A percentile compares a stretch with the other conserved stretches of the same genome.
Evolutionary conservation across 805 yeast genomes (phyloP).

Genomic region (Kodamaea hsintzibuensis): DNA sequence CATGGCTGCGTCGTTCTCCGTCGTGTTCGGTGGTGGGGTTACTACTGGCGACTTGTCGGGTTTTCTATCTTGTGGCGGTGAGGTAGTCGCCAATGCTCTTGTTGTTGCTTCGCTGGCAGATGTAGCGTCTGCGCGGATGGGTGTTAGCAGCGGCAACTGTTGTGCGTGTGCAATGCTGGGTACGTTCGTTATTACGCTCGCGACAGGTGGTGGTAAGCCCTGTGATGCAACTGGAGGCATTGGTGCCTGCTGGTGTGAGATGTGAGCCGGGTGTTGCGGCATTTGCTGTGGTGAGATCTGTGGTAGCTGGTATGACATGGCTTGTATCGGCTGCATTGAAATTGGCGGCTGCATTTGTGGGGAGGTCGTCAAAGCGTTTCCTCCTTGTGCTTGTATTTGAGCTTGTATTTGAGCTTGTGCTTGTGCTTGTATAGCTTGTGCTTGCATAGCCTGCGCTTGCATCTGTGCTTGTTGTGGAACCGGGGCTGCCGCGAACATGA

Average conservation of each 20-base stretch:
- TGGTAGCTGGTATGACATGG: constrained; percentile 6
- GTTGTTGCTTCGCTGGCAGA: constrained; percentile 13
- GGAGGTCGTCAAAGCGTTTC: background rate
- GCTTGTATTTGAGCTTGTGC: background rate
- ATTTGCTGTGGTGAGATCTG: background rate
- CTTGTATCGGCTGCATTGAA: background rate
- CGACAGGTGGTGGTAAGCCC: background rate
- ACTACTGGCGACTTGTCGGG: constrained; percentile 5
- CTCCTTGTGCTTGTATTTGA: background rate
- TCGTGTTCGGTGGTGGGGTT: background rate
- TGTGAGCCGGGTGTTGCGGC: background rate
- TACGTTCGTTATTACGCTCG: background rate
- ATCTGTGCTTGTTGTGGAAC: constrained; percentile 8
- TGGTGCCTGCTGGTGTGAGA: background rate
- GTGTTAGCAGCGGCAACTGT: constrained; percentile 12
- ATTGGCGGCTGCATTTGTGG: constrained; percentile 11
- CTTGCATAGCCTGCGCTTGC: background rate
- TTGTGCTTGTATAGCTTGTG: constrained; percentile 1
- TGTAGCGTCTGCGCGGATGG: constrained; percentile 13
- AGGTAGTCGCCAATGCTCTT: constrained; percentile 10
- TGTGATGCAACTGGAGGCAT: background rate
- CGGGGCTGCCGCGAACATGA: constrained; percentile 13
- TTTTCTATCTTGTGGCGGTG: constrained; percentile 4
- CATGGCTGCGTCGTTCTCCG: constrained; percentile 1
- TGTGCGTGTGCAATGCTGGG: background rate